These are phyloP conservation scores for Candida neerlandica DNA, from an alignment of 1,139 yeast genomes.

Conservation along the genomic window DNA sequence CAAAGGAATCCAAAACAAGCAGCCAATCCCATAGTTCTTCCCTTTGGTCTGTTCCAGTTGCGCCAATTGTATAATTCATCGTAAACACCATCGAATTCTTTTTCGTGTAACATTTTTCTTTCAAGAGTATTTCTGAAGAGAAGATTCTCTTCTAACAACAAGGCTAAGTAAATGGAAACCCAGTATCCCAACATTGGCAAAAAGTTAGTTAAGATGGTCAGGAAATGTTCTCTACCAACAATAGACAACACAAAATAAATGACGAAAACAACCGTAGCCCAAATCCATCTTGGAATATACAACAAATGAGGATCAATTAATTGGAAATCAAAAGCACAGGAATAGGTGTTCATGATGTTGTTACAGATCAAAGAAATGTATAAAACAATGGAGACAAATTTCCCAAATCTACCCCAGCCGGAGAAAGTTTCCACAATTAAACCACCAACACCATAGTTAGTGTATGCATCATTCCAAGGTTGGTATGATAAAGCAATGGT, in stretches of 20 bases:
- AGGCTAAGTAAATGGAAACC: constrained; percentile 77
- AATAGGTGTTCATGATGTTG: constrained; percentile 64
- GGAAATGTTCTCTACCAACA: constrained; percentile 74
- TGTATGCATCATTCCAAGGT: constrained; percentile 63
- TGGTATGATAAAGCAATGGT: constrained; percentile 60
- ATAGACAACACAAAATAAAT: constrained; percentile 67
- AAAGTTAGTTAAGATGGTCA: constrained; percentile 76
- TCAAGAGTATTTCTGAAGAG: constrained; percentile 63
- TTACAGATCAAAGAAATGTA: constrained; percentile 40
- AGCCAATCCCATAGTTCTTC: constrained; percentile 43
- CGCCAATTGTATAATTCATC: constrained; percentile 58
- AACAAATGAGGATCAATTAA: constrained; percentile 64
- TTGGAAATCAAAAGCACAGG: constrained; percentile 79
- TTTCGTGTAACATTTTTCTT: constrained; percentile 50
- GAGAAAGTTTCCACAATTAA: constrained; percentile 63
- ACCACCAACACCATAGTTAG: constrained; percentile 73
- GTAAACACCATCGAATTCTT: constrained; percentile 53
- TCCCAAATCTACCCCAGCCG: constrained; percentile 80
- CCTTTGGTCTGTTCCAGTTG: constrained; percentile 59
- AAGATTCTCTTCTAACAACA: constrained; percentile 71
- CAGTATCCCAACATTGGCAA: constrained; percentile 93
- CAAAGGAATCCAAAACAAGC: constrained; percentile 24
- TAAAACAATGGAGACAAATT: constrained; percentile 35
- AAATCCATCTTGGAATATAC: constrained; percentile 74
- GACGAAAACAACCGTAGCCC: constrained; percentile 66